Evolutionary conservation across 129 eudicot genomes (phyloP).

Genomic region (Artemisia tridentata): DNA sequence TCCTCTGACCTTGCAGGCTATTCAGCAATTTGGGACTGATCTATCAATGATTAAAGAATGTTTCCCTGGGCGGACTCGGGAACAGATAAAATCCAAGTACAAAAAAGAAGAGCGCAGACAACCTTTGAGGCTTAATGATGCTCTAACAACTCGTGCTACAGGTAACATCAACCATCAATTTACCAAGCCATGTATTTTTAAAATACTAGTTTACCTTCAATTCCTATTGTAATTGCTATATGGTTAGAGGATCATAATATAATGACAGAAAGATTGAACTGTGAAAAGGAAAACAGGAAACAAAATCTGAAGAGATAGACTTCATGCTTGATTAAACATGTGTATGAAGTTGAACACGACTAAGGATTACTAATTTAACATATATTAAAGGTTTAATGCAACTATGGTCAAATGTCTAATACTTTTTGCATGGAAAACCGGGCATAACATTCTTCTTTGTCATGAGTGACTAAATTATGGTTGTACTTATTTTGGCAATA

Average conservation of each 20-base stretch:
- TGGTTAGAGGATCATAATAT: not conserved
- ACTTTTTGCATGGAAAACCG: not conserved
- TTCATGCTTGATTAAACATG: not conserved
- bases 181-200: not conserved
- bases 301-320: not conserved
- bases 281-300: slow-evolving; percentile 3
- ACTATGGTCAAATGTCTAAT: no score
- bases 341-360: no score
- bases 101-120: slow-evolving; percentile 77
- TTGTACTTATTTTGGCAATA: no score
- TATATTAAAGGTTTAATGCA: not conserved
- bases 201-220: not conserved
- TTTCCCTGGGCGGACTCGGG: slow-evolving; percentile 85
- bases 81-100: slow-evolving; percentile 68
- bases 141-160: slow-evolving; percentile 59
- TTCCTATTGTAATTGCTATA: not conserved
- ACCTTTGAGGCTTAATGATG: slow-evolving; percentile 78
- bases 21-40: slow-evolving; percentile 83
- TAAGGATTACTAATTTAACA: not conserved
- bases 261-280: not conserved
- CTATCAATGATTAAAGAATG: slow-evolving; percentile 72
- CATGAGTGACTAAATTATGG: not conserved
- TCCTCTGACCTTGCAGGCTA: slow-evolving; percentile 40
- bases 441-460: not conserved
- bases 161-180: slow-evolving; percentile 32